Percentiles rank a stretch among this genome's conserved stretches.
Evolutionary conservation across 306 rosid genomes (phyloP).

Genomic region (Dryas alaskensis): DNA sequence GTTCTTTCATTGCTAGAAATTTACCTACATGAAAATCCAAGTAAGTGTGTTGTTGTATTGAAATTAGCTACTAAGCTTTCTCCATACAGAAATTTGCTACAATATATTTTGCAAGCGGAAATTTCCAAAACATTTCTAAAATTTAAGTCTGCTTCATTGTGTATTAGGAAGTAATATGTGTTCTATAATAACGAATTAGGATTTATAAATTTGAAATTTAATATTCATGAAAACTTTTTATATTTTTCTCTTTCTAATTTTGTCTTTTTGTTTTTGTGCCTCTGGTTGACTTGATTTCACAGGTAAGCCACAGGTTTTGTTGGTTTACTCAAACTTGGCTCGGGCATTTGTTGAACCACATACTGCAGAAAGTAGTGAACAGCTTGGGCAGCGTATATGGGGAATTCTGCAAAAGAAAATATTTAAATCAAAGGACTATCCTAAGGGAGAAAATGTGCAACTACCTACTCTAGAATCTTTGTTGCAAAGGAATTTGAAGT

Average conservation of each 20-base stretch:
- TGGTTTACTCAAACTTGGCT: constrained; percentile 69
- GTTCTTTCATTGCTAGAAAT: constrained; percentile 89
- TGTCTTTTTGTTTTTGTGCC: not conserved
- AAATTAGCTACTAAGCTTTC: not conserved
- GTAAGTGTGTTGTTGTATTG: constrained; percentile 34
- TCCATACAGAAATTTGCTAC: not conserved
- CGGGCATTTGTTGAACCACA: constrained; percentile 69
- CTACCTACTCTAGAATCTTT: constrained; percentile 66
- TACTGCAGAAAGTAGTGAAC: constrained; percentile 79
- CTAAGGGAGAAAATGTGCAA: constrained; percentile 69
- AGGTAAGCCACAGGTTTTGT: constrained; percentile 83
- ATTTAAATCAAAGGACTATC: constrained; percentile 77
- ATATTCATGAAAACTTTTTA: not conserved
- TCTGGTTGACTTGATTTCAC: constrained; percentile 27
- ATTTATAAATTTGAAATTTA: not conserved
- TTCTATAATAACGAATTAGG: not conserved
- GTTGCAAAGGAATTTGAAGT: constrained; percentile 69
- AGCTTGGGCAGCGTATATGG: constrained; percentile 92
- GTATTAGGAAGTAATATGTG: too few species aligned
- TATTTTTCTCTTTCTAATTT: not conserved
- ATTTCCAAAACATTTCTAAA: not conserved
- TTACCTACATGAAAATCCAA: constrained; percentile 91
- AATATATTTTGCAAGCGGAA: not conserved
- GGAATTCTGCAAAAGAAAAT: constrained; percentile 80
- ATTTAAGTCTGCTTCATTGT: not conserved